Evolutionary conservation across 2,329 filamentous ascomycete genomes (phyloP), one percentile per base, ranked within the genome.

Genomic region (Trichoderma simmonsii): DNA sequence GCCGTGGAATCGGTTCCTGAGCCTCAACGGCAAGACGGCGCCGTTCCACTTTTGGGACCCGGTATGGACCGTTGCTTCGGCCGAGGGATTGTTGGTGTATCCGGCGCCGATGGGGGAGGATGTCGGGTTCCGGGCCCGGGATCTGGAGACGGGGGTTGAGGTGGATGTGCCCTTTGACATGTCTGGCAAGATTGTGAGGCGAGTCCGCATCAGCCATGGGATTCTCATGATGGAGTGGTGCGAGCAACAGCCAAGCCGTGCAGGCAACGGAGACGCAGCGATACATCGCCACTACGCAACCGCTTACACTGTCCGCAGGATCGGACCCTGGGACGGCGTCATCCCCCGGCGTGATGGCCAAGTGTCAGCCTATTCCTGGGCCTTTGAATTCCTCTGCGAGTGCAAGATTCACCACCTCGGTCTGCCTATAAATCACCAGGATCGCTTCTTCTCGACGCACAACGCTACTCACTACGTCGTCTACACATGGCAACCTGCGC

Each of bases 161-260:
- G 79, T 81, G 32, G 76, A 78, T 3, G 81, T 91, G 18, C 87
- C 88, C 1, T 89, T 91, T 73, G 80, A 86, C 43, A 80, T 82
- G 6, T 73, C 77, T 1, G 82, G 81, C 8, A 89, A 85, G 74
- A 82, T 87, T 39, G 80, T 91, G 30, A 83, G 89, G 14, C 84
- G 89, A 14, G 78, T 89, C 4, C 84, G 89, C 15, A 80, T 91
- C 4, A 83, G 85, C 36, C 80, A 85, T 39, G 81, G 82, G 2
- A 81, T 90, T n/a, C 80, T 92, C n/a, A 76, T 91, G 21, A 80
- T 91, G n/a, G 89, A 91, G 77, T 91, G 89, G 89, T 88, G 87
- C 64, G 87, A 89, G 75, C 78, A 81, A 2, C 81, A 84, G 32
- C 80, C 85, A 1, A 87, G 84, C 73, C 85, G 87, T 77, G 83